Base-by-base conservation (phyloP, 768 basidiomycete genomes). In the Pluteus cervinus region DNA sequence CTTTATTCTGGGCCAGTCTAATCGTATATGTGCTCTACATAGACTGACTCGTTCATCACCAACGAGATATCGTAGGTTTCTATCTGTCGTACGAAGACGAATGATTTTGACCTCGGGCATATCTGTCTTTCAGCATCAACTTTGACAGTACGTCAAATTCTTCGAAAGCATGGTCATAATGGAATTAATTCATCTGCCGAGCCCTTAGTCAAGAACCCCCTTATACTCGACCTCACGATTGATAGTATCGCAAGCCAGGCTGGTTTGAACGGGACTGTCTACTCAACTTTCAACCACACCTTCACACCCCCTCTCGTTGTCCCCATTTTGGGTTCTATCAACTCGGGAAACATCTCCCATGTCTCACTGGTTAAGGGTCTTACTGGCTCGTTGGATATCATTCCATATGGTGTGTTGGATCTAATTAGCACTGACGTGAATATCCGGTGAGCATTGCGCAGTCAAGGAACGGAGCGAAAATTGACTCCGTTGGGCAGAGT, bases 271-370 rank as follows among this genome's bases (percentile, higher is more conserved):
- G 71, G 68, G 10, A 68, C 69, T 24, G 65, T 60, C 23, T 82
- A 67, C 46, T 79, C 81, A 14, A 63, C 65, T 29, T 82, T 83
- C 53, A 65, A 70, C 44, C 73, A 79, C 43, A 60, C 65, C 4
- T 83, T 82, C 61, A 49, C 65, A 37, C 58, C 47, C 26, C 74
- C 75, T 30, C 60, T 76, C 29, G 58, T 76, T 15, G 69, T 79
- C 3, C 62, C 68, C 4, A 60, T 67, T 29, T 48, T 61, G 10
- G 53, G 68, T 33, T 69, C 65, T 1, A 69, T 66, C 25, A 79
- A 79, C 53, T 76, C 75, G n/a, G 80, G 80, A 4, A 61, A 49
- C 10, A 68, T 81, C 40, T 50, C 55, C 7, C 63, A 79, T 31
- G 79, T 82, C 12, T 35, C 68, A 16, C 66, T 82, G 15, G 63